phyloP scores from a whole-genome alignment of 371 early-diverging fungal species.

The Mycotypha africana region DNA sequence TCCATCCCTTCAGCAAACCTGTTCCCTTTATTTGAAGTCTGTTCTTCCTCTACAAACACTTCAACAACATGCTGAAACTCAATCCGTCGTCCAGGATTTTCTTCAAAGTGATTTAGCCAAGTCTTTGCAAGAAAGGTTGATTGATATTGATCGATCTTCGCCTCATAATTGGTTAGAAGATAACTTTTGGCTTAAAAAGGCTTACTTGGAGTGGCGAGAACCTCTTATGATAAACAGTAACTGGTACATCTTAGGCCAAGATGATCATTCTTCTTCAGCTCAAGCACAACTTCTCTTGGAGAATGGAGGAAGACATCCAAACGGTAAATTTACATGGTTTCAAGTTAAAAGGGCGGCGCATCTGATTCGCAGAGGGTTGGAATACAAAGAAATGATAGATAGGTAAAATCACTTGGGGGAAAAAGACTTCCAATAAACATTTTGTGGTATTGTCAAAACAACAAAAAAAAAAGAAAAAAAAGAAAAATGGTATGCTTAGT shows the following conservation, averaged over 20 bases:
- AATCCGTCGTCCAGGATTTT: constrained; percentile 24
- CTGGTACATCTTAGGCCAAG: constrained; percentile 68
- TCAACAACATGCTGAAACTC: constrained; percentile 18
- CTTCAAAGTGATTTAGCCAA: constrained; percentile 16
- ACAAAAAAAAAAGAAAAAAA: background rate
- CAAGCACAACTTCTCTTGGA: constrained; percentile 21
- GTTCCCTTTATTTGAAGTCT: constrained; percentile 61
- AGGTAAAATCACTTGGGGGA: too few relatives aligned
- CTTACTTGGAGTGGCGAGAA: constrained; percentile 89
- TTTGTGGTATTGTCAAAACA: too few relatives aligned
- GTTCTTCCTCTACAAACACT: constrained; percentile 53
- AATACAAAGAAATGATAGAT: constrained; percentile 13
- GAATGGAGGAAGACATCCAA: constrained; percentile 12
- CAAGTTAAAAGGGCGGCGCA: constrained; percentile 83
- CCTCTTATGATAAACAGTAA: constrained; percentile 84
- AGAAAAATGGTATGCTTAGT: background rate
- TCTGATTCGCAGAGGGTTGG: constrained; percentile 60
- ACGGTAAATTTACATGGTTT: constrained; percentile 58
- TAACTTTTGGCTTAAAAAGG: constrained; percentile 58
- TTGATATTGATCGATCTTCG: constrained; percentile 51
- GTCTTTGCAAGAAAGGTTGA: constrained; percentile 48
- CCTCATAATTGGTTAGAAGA: constrained; percentile 68
- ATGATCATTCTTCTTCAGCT: background rate
- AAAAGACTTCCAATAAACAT: too few relatives aligned
- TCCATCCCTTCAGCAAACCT: constrained; percentile 71